Evolutionary conservation across 176 grass and related monocot genomes (phyloP).

Genomic region (Pontederia crassipes): DNA sequence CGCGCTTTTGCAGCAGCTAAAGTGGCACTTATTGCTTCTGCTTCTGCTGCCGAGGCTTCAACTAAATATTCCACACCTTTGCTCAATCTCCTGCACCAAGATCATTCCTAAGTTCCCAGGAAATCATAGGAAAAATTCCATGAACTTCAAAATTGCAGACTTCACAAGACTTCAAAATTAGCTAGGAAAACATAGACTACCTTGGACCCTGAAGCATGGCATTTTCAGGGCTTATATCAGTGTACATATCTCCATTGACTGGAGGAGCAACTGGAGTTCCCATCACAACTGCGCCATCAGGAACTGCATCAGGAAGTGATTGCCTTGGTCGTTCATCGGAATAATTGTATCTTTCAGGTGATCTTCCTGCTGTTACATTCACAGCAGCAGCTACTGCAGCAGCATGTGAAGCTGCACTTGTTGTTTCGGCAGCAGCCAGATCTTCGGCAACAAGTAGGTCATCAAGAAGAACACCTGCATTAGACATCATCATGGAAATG

Average conservation of each 20-base stretch:
- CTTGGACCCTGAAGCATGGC: conserved; percentile 76
- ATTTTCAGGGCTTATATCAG: conserved; percentile 96
- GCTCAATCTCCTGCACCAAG: conserved; percentile 7
- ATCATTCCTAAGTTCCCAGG: neutral
- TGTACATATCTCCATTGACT: conserved; percentile 91
- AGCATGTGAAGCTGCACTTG: conserved; percentile 76
- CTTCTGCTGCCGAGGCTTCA: conserved; percentile 17
- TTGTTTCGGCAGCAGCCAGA: conserved; percentile 89
- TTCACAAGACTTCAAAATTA: neutral
- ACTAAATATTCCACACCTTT: conserved; percentile 16
- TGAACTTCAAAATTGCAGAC: neutral
- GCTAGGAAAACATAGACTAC: conserved; percentile 21
- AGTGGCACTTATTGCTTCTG: conserved; percentile 20
- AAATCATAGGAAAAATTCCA: neutral
- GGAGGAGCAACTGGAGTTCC: conserved; percentile 95
- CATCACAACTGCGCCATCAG: conserved; percentile 80
- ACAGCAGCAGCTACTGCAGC: conserved; percentile 66
- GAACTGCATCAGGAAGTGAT: conserved; percentile 33
- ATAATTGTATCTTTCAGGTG: conserved; percentile 45
- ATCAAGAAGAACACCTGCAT: conserved; percentile 84
- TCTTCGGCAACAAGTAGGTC: conserved; percentile 98
- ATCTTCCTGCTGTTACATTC: conserved; percentile 41
- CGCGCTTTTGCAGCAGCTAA: conserved; percentile 18
- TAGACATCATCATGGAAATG: neutral
- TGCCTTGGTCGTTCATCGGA: conserved; percentile 63